Base-by-base conservation (phyloP, 352 stramenopile species). In the Thalassiosira hispida region DNA sequence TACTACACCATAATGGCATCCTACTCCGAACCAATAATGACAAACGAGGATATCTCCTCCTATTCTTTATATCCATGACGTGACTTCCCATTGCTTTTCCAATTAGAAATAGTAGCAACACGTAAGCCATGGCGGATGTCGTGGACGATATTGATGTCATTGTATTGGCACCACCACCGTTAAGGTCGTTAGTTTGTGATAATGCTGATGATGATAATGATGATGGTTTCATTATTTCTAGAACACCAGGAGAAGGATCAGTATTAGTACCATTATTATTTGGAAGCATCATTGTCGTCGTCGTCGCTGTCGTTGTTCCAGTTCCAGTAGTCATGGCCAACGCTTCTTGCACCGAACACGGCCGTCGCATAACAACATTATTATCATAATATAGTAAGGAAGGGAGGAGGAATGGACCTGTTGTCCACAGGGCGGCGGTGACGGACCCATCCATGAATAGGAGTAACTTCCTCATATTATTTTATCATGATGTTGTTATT, bases 361-460 rank as follows among this genome's bases (percentile, higher is more conserved):
- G 46, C 5, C 53, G 31, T 23, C 22, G 16, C 7, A 22, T n/a
- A 23, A 8, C 23, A 7, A n/a, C 20, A 55, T 38, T 29, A 11
- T 14, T 29, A 20, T 60, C 35, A 63, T 18, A 3, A 27, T 20
- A 20, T 23, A 61, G n/a, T 18, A 80, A 42, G 11, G 44, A 66
- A 2, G 62, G 46, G 18, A 80, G 25, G 3, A 80, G 40, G 8
- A 69, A 35, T 6, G 72, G 72, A n/a, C 46, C 72, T 3, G 64
- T 57, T 2, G 72, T 63, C 61, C 51, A 73, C 18, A 62, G 23
- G 51, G 72, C 53, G 29, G 72, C 51, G 20, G 67, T 44, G 52
- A 61, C 57, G 33, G 72, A 61, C 0, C 72, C 72, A 29, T 80
- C 72, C 16, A 68, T 47, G 55, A 73, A 72, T 2, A 71, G 57